Evolutionary conservation across 225 moss, liverwort and hornwort genomes (phyloP).

Genomic region (Bryoerythrophyllum caledonicum): DNA sequence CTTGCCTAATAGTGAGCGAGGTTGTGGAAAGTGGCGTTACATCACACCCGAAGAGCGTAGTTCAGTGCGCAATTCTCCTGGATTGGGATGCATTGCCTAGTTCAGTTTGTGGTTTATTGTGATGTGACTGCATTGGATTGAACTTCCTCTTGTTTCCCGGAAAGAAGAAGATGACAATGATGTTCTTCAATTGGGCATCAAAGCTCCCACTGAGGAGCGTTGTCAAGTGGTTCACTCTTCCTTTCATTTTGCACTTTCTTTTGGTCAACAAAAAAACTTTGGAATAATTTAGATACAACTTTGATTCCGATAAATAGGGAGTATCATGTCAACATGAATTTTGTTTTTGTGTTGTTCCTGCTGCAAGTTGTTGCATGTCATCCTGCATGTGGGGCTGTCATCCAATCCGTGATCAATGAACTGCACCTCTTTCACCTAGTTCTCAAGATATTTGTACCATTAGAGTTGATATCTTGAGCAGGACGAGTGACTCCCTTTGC

Average conservation of each 20-base stretch:
- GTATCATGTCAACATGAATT: not conserved
- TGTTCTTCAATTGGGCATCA: not conserved
- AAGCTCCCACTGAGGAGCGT: not conserved
- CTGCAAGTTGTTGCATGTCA: constrained; percentile 19
- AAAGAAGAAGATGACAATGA: not conserved
- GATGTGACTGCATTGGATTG: too few species aligned
- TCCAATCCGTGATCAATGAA: not conserved
- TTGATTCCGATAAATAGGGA: not conserved
- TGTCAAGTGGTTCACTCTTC: not conserved
- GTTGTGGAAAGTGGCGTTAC: too few species aligned
- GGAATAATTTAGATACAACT: not conserved
- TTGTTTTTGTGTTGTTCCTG: not conserved
- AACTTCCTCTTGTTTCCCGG: too few species aligned
- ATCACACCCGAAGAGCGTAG: too few species aligned
- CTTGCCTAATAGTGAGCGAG: too few species aligned
- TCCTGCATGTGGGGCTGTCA: not conserved
- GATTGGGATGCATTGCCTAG: too few species aligned
- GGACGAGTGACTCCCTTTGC: too few species aligned
- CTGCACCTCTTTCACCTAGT: not conserved
- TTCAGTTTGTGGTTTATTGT: too few species aligned
- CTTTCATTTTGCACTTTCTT: too few species aligned
- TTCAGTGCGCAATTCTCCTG: too few species aligned
- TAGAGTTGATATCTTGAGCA: too few species aligned
- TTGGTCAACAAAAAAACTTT: too few species aligned
- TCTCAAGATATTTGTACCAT: not conserved